Conservation (phyloP, 441 rosid species). For the Bruguiera hainesii region DNA sequence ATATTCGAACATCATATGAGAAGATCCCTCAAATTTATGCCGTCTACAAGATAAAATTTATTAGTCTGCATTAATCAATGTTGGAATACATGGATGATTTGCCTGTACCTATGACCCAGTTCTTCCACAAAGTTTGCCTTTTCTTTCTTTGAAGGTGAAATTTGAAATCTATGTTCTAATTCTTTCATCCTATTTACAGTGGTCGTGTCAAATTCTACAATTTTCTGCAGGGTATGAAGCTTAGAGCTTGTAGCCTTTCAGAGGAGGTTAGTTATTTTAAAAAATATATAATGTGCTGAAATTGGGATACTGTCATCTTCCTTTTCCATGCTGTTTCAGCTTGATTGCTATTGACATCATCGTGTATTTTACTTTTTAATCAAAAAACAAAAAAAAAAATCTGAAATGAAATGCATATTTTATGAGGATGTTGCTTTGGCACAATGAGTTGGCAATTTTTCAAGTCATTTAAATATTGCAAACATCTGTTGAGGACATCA, state of each 20-base stretch:
- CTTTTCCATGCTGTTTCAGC: no score
- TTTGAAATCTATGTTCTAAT: conserved; percentile 7
- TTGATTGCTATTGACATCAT: no score
- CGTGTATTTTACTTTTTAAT: no score
- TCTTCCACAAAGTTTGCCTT: no score
- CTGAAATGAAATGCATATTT: neutral
- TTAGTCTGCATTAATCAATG: neutral
- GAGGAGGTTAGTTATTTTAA: conserved; percentile 50
- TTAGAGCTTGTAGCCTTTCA: conserved; percentile 59
- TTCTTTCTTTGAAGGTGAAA: neutral
- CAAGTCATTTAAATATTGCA: neutral
- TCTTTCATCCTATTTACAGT: conserved; percentile 41
- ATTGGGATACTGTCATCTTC: no score
- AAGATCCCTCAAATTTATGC: neutral
- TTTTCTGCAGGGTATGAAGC: conserved; percentile 55
- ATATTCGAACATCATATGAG: no score
- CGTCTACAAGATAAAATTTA: neutral
- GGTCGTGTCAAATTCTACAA: conserved; percentile 59
- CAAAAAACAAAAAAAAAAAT: no score
- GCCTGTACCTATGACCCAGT: no score
- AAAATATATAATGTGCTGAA: neutral
- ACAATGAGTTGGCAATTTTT: neutral
- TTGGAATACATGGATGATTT: no score
- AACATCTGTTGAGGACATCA: neutral
- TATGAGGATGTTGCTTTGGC: conserved; percentile 5